Evolutionary conservation across 139 green algal species (phyloP).

Genomic region (Closterium sp.): DNA sequence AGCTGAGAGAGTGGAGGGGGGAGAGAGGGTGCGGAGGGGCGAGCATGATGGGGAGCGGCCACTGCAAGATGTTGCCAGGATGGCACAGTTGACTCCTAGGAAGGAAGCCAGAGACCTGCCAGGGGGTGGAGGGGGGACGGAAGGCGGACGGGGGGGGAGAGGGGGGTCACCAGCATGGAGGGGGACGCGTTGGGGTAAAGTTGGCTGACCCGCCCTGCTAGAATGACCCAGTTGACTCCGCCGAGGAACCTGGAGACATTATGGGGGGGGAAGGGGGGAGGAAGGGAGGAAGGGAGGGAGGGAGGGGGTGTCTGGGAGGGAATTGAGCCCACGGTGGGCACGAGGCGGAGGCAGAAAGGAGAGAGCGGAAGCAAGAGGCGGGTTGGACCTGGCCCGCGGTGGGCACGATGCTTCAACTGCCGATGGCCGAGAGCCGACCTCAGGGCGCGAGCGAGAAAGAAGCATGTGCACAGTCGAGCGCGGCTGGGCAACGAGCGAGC

Average conservation of each 20-base stretch:
- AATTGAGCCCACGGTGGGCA: too few relatives aligned
- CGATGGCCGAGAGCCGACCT: too few relatives aligned
- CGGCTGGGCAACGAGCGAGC: slow-evolving; percentile 82
- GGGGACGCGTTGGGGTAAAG: neutral
- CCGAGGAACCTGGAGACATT: slow-evolving; percentile 80
- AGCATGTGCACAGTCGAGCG: slow-evolving; percentile 96
- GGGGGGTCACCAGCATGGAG: neutral
- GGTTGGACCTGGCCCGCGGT: slow-evolving; percentile 85
- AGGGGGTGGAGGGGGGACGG: too few relatives aligned
- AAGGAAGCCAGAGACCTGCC: too few relatives aligned
- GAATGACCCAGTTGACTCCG: slow-evolving; percentile 95
- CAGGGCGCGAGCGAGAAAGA: too few relatives aligned
- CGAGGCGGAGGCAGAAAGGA: too few relatives aligned
- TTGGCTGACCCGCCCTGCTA: slow-evolving; percentile 85
- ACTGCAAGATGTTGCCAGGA: too few relatives aligned
- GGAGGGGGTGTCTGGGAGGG: neutral
- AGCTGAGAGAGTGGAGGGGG: slow-evolving; percentile 11
- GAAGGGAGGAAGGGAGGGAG: neutral
- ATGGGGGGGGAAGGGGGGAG: neutral
- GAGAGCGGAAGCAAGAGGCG: slow-evolving; percentile 72
- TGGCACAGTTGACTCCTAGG: too few relatives aligned
- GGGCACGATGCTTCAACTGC: too few relatives aligned
- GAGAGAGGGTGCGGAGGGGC: neutral
- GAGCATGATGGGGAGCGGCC: neutral
- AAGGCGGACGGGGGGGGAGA: neutral